These are phyloP conservation scores for Orbilia javanica DNA, from an alignment of 2,329 filamentous ascomycete genomes.

Conservation along the genomic window DNA sequence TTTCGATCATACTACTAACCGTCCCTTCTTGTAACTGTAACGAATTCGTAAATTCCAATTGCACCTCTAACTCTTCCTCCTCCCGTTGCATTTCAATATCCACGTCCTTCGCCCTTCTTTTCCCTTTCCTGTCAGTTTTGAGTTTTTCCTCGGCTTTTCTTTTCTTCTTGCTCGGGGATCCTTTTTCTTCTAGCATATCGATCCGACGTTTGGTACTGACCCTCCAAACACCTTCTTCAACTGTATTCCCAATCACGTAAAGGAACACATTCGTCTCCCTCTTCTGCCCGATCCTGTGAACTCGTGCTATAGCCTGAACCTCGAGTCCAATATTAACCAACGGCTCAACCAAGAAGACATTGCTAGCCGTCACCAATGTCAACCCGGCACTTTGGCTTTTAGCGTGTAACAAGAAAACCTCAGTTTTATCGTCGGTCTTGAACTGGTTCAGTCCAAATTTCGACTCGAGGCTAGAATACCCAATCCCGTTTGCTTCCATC, in stretches of 20 bases:
- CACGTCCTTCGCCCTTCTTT: slow-evolving; percentile 25
- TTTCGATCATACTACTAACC: slow-evolving; percentile 77
- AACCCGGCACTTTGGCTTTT: slow-evolving; percentile 83
- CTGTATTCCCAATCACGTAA: slow-evolving; percentile 89
- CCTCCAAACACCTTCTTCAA: slow-evolving; percentile 90
- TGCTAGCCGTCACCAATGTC: slow-evolving; percentile 90
- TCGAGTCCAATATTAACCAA: slow-evolving; percentile 93
- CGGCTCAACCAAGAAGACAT: slow-evolving; percentile 95
- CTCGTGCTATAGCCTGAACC: slow-evolving; percentile 91
- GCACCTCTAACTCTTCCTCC: slow-evolving; percentile 70
- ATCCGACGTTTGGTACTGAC: slow-evolving; percentile 74
- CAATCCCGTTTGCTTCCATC: slow-evolving; percentile 78
- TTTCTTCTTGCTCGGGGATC: slow-evolving; percentile 59
- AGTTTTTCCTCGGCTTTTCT: slow-evolving; percentile 48
- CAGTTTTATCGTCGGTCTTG: slow-evolving; percentile 74
- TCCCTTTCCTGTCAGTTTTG: slow-evolving; percentile 35
- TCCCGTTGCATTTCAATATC: slow-evolving; percentile 63
- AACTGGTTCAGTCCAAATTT: slow-evolving; percentile 79
- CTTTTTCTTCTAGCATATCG: slow-evolving; percentile 40
- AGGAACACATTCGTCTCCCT: slow-evolving; percentile 93
- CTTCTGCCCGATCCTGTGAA: slow-evolving; percentile 92
- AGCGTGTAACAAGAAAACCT: slow-evolving; percentile 82
- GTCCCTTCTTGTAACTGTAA: slow-evolving; percentile 80
- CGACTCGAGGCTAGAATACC: slow-evolving; percentile 77
- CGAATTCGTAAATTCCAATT: slow-evolving; percentile 85